Base-by-base conservation (phyloP, 257 asterid genomes). In the Anisodus acutangulus region DNA sequence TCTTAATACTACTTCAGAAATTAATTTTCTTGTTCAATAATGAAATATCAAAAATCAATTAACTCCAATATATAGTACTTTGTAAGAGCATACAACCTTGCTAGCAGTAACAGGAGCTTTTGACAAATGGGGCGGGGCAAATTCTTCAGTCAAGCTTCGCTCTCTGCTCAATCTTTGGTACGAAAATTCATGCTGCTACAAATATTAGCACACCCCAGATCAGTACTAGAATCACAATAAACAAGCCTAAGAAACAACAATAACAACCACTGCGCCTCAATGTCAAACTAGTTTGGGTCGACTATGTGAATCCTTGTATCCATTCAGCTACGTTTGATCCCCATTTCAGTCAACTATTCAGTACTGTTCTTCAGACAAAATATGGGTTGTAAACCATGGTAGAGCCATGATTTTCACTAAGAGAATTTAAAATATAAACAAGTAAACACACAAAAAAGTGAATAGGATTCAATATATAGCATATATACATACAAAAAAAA, bases 131-230 rank as follows among this genome's bases (percentile, higher is more conserved):
- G 93, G 93, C 5, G 85, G 86, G 81, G 91, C 86, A 85, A 86
- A 67, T 88, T 92, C 93, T 72, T 90, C 87, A 69, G 74, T 86
- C 93, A 89, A 90, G 89, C 86, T 87, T 85, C 86, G 78, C 89
- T 90, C 97, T 47, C 89, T 82, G 86, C 88, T 91, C 91, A 91
- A 83, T 71, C 91, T 90, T 89, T 90, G 95, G 84, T 87, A 87
- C 83, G 89, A 92, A 80, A 83, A 78, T 53, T 94, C 97, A 83
- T 88, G 91, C 71, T 93, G 95, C 98, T 91, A 84, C 88, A 91
- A 19, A 74, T 72, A 91, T 64, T 90, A 71, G 59, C 53, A 88
- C 63, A 83, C 19, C 47, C 80, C 84, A 83, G 55, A 84, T 90
- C 88, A 90, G 84, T 63, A 70, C 3, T 59, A 66, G 57, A 57